These are phyloP conservation scores for Hygrophoropsis aurantiaca DNA, from an alignment of 768 basidiomycete species.

Conservation along the genomic window DNA sequence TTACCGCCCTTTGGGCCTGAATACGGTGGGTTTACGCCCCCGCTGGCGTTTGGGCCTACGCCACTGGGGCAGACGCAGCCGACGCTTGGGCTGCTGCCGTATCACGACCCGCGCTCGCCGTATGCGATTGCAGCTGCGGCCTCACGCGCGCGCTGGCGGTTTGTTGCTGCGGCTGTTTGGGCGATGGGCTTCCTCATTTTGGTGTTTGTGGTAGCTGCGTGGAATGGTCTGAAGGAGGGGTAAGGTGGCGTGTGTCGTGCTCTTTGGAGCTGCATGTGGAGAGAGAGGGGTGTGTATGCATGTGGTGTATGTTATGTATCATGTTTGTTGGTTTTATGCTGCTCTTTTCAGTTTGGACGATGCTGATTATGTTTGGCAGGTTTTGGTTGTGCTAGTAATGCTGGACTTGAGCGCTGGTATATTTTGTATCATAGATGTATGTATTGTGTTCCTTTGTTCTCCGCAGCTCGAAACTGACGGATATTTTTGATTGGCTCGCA, in stretches of 20 bases:
- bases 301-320: too few species aligned
- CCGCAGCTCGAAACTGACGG: too few species aligned
- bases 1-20: constrained; percentile 12
- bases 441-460: too few species aligned
- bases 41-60: constrained; percentile 37
- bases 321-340: too few species aligned
- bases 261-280: not conserved
- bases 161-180: constrained; percentile 41
- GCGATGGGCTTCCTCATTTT: constrained; percentile 32
- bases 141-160: constrained; percentile 42
- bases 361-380: too few species aligned
- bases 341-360: too few species aligned
- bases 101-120: constrained; percentile 43
- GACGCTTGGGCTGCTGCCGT: constrained; percentile 34
- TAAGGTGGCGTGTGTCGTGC: not conserved
- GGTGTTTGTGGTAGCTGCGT: constrained; percentile 24
- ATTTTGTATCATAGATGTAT: too few species aligned
- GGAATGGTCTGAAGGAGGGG: constrained; percentile 12
- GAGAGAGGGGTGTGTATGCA: too few species aligned
- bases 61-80: constrained; percentile 37
- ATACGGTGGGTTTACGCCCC: constrained; percentile 10
- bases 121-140: constrained; percentile 37
- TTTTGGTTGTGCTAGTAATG: too few species aligned
- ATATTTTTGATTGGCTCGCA: too few species aligned
- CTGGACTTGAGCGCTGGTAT: too few species aligned